Base-by-base conservation (phyloP, 2,329 filamentous ascomycete genomes). In the Boeremia exigua region DNA sequence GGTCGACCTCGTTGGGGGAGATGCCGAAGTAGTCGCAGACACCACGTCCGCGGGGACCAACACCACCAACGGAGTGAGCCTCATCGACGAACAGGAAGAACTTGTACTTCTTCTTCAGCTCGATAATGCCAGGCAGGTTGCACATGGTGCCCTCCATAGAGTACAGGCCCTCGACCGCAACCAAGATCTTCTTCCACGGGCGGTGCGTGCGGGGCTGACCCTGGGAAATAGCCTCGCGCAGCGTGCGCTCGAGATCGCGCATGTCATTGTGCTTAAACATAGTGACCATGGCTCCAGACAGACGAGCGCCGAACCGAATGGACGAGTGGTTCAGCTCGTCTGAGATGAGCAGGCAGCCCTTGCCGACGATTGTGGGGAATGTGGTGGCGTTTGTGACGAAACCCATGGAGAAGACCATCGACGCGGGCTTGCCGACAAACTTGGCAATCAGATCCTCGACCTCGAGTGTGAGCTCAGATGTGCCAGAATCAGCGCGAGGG, bases 131-230 rank as follows among this genome's bases (percentile, higher is more conserved):
- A 1, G 95, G 95, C n/a, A 99, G 85, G 75, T 99, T 95, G 78
- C 91, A 95, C 91, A 99, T 96, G 63, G 93, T 97, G 44, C 95
- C 95, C 80, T 99, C 95, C 95, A 99, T 99, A 1, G 94, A 98
- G 82, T 99, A 99, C 17, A 99, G 84, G 66, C 95, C 95, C 76
- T 99, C 95, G 33, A 99, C 91, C 33, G 94, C 93, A 39, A 99
- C 91, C 47, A 99, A 77, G 58, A 99, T 98, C 86, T 98, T 99
- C 84, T 96, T 97, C 95, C 95, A 99, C 1, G 95, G 95, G 28
- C 95, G 90, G 77, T 99, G 95, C n/a, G 94, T 99, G 63, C 95
- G 90, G 48, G 95, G 95, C 74, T 99, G 95, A 39, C 95, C 95
- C 78, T 98, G 94, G 12, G 94, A 93, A 72, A 99, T 98, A 63